Evolutionary conservation across 768 basidiomycete genomes (phyloP).

Genomic region (Hygrocybe coccinea): DNA sequence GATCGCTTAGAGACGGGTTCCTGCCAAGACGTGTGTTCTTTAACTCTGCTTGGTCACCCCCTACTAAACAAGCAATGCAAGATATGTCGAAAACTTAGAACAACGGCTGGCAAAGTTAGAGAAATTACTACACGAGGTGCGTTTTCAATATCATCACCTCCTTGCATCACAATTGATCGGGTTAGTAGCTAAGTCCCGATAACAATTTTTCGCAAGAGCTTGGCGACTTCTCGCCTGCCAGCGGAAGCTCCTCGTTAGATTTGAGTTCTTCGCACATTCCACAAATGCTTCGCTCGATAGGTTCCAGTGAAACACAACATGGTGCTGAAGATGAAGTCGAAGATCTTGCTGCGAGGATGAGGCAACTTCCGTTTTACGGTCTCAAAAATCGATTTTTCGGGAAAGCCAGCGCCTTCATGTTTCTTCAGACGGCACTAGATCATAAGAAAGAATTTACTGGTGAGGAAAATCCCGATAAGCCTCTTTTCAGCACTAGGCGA

Average conservation of each 20-base stretch:
- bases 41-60: background rate
- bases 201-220: background rate
- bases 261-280: background rate
- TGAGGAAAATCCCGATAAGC: background rate
- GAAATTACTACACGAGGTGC: conserved; percentile 1
- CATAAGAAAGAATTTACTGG: conserved; percentile 52
- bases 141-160: background rate
- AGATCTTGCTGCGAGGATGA: conserved; percentile 22
- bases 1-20: background rate
- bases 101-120: background rate
- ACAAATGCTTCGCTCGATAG: background rate
- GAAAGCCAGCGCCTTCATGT: conserved; percentile 47
- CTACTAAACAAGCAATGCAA: background rate
- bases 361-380: conserved; percentile 37
- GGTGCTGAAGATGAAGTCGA: conserved; percentile 19
- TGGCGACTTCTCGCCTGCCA: background rate
- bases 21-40: background rate
- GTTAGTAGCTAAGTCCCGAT: background rate
- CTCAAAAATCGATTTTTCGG: conserved; percentile 43
- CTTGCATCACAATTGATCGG: background rate
- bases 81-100: conserved; percentile 2
- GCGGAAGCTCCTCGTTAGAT: background rate
- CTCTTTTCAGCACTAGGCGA: background rate
- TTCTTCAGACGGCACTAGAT: conserved; percentile 54
- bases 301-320: conserved; percentile 4